Evolutionary conservation across 2,329 filamentous ascomycete species (phyloP).

Genomic region (Ramularia collo-cygni): DNA sequence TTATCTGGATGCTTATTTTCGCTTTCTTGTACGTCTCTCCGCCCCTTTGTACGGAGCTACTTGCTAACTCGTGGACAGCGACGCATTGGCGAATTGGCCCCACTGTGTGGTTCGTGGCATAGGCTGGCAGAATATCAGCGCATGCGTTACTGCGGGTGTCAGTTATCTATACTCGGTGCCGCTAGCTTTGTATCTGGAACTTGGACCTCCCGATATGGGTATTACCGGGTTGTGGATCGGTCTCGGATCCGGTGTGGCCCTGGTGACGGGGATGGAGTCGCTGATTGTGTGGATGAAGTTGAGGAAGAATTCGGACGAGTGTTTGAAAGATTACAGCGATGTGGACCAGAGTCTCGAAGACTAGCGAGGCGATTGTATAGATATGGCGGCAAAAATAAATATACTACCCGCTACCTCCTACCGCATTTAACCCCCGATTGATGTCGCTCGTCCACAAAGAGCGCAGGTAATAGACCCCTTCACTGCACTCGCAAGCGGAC

Average conservation of each 20-base stretch:
- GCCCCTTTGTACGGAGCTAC: no score
- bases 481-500: conserved; percentile 5
- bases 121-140: conserved; percentile 34
- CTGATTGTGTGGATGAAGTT: conserved; percentile 7
- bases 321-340: background rate
- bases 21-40: background rate
- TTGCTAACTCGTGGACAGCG: conserved; percentile 26
- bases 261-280: conserved; percentile 29
- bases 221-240: conserved; percentile 33
- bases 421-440: no score
- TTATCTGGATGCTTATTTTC: conserved; percentile 33
- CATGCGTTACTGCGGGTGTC: conserved; percentile 33
- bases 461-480: background rate
- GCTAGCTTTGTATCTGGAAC: conserved; percentile 30
- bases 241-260: conserved; percentile 28
- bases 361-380: no score
- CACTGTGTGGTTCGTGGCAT: conserved; percentile 33
- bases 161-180: conserved; percentile 36
- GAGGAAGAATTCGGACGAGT: background rate
- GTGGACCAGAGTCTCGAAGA: conserved; percentile 5
- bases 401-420: no score
- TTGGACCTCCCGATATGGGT: conserved; percentile 30
- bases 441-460: no score
- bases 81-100: conserved; percentile 31
- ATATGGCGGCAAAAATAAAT: no score